Evolutionary conservation across 495 filamentous ascomycete genomes (phyloP).

Genomic region (Penicillium longicatenatum): DNA sequence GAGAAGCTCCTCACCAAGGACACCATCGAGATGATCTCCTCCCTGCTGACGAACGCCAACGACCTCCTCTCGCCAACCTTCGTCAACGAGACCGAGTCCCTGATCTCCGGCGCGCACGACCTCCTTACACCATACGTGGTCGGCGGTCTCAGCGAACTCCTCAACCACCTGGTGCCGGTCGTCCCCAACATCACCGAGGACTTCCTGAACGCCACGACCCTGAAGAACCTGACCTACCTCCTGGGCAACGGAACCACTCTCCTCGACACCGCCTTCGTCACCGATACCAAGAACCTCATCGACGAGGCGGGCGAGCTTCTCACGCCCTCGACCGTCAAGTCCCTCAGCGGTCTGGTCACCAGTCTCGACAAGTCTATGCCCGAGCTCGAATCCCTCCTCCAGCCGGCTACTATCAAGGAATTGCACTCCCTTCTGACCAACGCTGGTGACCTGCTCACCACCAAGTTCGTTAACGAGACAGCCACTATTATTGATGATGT

Average conservation of each 20-base stretch:
- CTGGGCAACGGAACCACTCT: slow-evolving; percentile 40
- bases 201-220: slow-evolving; percentile 38
- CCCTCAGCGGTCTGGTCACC: slow-evolving; percentile 36
- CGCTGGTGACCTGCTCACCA: slow-evolving; percentile 42
- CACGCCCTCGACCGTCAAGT: slow-evolving; percentile 33
- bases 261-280: slow-evolving; percentile 37
- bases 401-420: slow-evolving; percentile 36
- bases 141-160: slow-evolving; percentile 31
- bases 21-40: slow-evolving; percentile 32
- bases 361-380: slow-evolving; percentile 30
- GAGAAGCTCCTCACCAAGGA: slow-evolving; percentile 37
- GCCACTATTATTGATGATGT: slow-evolving; percentile 29
- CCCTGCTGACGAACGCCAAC: slow-evolving; percentile 33
- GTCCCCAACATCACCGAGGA: slow-evolving; percentile 26
- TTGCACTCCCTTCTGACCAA: slow-evolving; percentile 44
- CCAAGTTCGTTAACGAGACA: slow-evolving; percentile 44
- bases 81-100: slow-evolving; percentile 43
- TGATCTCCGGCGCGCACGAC: slow-evolving; percentile 41
- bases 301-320: slow-evolving; percentile 39
- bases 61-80: slow-evolving; percentile 37
- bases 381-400: slow-evolving; percentile 35
- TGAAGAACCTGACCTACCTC: slow-evolving; percentile 36
- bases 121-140: slow-evolving; percentile 36
- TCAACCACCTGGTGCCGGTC: slow-evolving; percentile 35
- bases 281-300: slow-evolving; percentile 34